Percentiles rank a stretch among this genome's conserved stretches.
Evolutionary conservation across 495 filamentous ascomycete species (phyloP).

Genomic region (Aspergillus homomorphus): DNA sequence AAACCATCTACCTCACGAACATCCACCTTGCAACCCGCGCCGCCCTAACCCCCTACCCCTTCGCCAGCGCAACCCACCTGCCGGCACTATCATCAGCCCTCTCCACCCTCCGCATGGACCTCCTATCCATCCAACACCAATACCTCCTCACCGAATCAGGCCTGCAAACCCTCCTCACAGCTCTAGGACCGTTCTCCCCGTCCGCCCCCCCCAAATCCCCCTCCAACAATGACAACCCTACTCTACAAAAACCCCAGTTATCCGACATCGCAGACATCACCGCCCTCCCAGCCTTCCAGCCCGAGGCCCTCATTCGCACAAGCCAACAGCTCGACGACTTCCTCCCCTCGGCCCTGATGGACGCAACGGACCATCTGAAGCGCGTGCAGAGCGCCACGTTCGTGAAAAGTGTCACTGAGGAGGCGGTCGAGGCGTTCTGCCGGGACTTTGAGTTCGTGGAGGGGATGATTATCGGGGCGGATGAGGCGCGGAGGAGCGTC

Average conservation of each 20-base stretch:
- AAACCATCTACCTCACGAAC: slow-evolving; percentile 79
- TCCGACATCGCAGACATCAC: slow-evolving; percentile 51
- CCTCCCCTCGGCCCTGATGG: slow-evolving; percentile 87
- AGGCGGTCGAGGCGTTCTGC: slow-evolving; percentile 83
- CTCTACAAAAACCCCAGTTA: slow-evolving; percentile 31
- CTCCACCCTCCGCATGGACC: slow-evolving; percentile 38
- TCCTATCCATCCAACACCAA: slow-evolving; percentile 44
- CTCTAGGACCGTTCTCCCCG: slow-evolving; percentile 51
- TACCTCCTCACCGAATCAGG: slow-evolving; percentile 76
- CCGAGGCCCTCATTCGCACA: slow-evolving; percentile 56
- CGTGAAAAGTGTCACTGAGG: slow-evolving; percentile 71
- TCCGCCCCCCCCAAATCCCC: slow-evolving; percentile 16
- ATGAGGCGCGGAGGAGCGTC: slow-evolving; percentile 48
- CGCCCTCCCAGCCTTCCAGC: slow-evolving; percentile 58
- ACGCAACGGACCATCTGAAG: slow-evolving; percentile 78
- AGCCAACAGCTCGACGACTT: slow-evolving; percentile 86
- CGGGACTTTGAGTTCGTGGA: slow-evolving; percentile 90
- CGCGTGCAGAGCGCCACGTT: slow-evolving; percentile 64
- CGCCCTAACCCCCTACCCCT: slow-evolving; percentile 39
- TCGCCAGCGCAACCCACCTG: slow-evolving; percentile 42
- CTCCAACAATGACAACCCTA: slow-evolving; percentile 16
- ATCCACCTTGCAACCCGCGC: slow-evolving; percentile 59
- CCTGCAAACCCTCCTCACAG: slow-evolving; percentile 63
- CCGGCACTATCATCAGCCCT: slow-evolving; percentile 34
- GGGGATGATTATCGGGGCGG: slow-evolving; percentile 57